Conservation (phyloP, 805 yeast species). For the Metschnikowia continentalis region DNA sequence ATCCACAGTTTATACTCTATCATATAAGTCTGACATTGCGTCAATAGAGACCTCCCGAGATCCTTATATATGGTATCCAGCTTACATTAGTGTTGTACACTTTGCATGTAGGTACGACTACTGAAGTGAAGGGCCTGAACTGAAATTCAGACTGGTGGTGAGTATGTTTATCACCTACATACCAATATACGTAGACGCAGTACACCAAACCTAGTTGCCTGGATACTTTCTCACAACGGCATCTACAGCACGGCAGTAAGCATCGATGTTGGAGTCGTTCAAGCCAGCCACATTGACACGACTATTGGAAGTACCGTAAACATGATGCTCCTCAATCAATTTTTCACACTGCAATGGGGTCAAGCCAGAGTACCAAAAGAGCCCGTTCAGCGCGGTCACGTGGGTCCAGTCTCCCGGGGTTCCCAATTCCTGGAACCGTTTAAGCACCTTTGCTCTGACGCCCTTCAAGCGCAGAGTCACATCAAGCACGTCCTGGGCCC, state of each 20-base stretch:
- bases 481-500: conserved; percentile 34
- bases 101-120: no score
- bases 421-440: conserved; percentile 27
- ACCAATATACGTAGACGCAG: no score
- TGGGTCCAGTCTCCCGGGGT: conserved; percentile 45
- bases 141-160: no score
- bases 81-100: no score
- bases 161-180: no score
- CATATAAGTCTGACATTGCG: no score
- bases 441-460: conserved; percentile 27
- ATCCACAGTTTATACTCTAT: no score
- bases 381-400: conserved; percentile 35
- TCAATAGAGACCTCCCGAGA: no score
- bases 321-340: conserved; percentile 33
- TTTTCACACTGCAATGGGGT: conserved; percentile 28
- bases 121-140: no score
- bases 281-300: conserved; percentile 45
- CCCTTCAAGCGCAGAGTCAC: conserved; percentile 29
- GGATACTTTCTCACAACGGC: conserved; percentile 29
- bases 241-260: conserved; percentile 36
- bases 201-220: no score
- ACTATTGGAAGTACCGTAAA: conserved; percentile 37
- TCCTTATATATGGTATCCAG: no score
- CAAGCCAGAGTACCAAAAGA: conserved; percentile 44
- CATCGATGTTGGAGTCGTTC: conserved; percentile 35